Percentiles rank a stretch among this genome's conserved stretches.
phyloP scores from a whole-genome alignment of 805 yeast species.

The Candida morakotiae region DNA sequence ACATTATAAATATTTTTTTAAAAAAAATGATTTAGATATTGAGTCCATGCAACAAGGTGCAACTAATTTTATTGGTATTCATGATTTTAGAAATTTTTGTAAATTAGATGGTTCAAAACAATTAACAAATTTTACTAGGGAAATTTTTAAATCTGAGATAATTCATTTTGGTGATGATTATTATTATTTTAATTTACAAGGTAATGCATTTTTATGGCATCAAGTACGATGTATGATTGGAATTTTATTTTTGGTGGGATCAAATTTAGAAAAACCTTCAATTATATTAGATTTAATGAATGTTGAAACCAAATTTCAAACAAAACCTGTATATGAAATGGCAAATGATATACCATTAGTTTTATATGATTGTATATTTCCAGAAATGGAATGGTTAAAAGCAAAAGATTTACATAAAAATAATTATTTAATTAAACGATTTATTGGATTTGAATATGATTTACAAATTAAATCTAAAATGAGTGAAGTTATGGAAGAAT shows the following conservation, averaged over 20 bases:
- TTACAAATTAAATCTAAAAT: conserved; percentile 54
- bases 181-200: conserved; percentile 72
- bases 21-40: conserved; percentile 52
- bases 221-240: conserved; percentile 97
- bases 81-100: conserved; percentile 93
- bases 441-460: conserved; percentile 53
- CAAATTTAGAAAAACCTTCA: conserved; percentile 58
- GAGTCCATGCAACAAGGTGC: conserved; percentile 71
- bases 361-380: conserved; percentile 78
- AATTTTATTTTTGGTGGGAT: conserved; percentile 74
- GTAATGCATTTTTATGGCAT: conserved; percentile 95
- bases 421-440: conserved; percentile 30
- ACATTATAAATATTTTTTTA: conserved; percentile 82
- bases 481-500: conserved; percentile 40
- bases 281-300: conserved; percentile 60
- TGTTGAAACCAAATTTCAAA: conserved; percentile 48
- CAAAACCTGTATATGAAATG: conserved; percentile 80
- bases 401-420: conserved; percentile 23
- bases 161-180: conserved; percentile 37
- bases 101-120: conserved; percentile 93
- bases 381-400: conserved; percentile 64
- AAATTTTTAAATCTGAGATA: conserved; percentile 52
- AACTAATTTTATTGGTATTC: conserved; percentile 56
- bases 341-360: conserved; percentile 88
- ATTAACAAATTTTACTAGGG: conserved; percentile 71